phyloP scores from a whole-genome alignment of 768 basidiomycete genomes.

The Termitomyces heimii region DNA sequence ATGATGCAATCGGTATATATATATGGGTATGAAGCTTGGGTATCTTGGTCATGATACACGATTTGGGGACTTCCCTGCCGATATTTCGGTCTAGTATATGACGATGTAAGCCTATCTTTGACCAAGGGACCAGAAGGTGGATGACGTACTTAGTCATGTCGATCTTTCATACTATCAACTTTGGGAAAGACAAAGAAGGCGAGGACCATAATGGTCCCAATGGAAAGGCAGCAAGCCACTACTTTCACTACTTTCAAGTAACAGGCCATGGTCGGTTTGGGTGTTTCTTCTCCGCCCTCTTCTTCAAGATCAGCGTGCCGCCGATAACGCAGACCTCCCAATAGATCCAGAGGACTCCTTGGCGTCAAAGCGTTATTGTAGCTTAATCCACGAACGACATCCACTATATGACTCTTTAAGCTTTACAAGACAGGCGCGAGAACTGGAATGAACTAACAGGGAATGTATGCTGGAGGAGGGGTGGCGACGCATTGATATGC shows the following conservation, averaged over 20 bases:
- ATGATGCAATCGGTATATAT: background rate
- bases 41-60: background rate
- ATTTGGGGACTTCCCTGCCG: background rate
- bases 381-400: background rate
- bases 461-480: background rate
- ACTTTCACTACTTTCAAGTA: background rate
- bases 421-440: background rate
- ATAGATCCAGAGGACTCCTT: background rate
- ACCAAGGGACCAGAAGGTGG: background rate
- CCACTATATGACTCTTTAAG: background rate
- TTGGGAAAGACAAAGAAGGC: slow-evolving; percentile 1
- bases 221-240: background rate
- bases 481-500: background rate
- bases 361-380: background rate
- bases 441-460: background rate
- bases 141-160: background rate
- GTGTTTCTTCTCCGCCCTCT: background rate
- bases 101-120: background rate
- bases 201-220: background rate
- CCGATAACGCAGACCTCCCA: background rate
- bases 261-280: background rate
- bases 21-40: background rate
- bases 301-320: background rate
- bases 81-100: background rate
- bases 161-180: background rate